Evolutionary conservation across 2,329 filamentous ascomycete genomes (phyloP).

Genomic region (Trichoderma cornu-damae): DNA sequence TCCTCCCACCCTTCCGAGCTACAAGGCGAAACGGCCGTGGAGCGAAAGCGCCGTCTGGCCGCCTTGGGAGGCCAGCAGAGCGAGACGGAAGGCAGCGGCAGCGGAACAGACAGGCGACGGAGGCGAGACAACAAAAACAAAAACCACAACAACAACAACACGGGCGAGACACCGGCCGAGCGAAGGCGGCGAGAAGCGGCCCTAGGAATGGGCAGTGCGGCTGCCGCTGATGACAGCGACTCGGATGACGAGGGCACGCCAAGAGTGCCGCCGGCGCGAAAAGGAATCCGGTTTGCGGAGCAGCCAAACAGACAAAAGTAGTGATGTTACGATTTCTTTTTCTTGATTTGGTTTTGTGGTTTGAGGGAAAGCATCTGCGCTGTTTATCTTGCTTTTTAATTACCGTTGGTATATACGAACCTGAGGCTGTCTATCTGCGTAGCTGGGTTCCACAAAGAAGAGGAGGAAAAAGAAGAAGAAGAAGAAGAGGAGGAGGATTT

Average conservation of each 20-base stretch:
- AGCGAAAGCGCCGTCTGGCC: constrained; percentile 60
- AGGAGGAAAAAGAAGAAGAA: not conserved
- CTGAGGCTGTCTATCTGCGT: not conserved
- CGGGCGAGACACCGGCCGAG: constrained; percentile 68
- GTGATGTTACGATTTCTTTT: not conserved
- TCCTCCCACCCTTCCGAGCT: constrained; percentile 23
- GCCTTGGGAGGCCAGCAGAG: constrained; percentile 43
- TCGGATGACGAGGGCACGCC: constrained; percentile 51
- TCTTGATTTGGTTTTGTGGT: not conserved
- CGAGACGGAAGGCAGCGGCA: constrained; percentile 29
- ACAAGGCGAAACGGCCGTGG: constrained; percentile 61
- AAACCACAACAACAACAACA: constrained; percentile 20
- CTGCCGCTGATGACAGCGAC: constrained; percentile 47
- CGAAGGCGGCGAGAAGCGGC: constrained; percentile 68
- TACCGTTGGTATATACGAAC: not conserved
- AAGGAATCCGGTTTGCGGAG: constrained; percentile 60
- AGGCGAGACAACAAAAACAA: not conserved
- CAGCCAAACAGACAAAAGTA: constrained; percentile 17
- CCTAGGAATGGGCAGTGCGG: constrained; percentile 51
- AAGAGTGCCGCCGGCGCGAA: constrained; percentile 46
- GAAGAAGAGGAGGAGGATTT: not conserved
- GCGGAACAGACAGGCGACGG: not conserved
- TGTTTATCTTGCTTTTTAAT: not conserved
- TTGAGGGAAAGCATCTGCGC: not conserved
- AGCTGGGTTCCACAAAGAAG: not conserved